These are phyloP conservation scores for Phytophthora agathidicida DNA, from an alignment of 352 stramenopile species.

Conservation along the genomic window DNA sequence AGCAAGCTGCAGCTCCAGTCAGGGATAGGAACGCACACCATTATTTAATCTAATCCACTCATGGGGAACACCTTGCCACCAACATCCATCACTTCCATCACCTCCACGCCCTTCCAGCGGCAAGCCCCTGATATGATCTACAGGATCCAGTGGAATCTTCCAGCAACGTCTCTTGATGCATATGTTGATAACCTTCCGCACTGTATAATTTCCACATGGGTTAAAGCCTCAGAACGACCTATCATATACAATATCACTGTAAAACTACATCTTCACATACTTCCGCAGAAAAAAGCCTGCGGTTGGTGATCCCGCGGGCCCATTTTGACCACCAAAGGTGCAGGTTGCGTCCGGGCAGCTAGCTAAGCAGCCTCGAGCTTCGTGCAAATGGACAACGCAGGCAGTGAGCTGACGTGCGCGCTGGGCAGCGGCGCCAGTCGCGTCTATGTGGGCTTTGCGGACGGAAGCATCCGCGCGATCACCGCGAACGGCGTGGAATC, in stretches of 20 bases:
- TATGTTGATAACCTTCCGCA: too few relatives aligned
- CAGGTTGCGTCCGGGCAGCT: not conserved
- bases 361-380: not conserved
- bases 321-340: too few relatives aligned
- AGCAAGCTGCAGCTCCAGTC: constrained; percentile 4
- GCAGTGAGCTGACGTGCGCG: constrained; percentile 33
- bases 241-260: not conserved
- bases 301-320: too few relatives aligned
- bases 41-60: constrained; percentile 40
- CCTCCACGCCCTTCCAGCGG: constrained; percentile 4
- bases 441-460: constrained; percentile 31
- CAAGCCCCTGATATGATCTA: constrained; percentile 4
- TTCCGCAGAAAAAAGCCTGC: constrained; percentile 11
- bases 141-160: constrained; percentile 11
- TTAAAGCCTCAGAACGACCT: too few relatives aligned
- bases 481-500: constrained; percentile 29
- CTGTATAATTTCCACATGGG: too few relatives aligned
- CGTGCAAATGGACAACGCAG: constrained; percentile 34
- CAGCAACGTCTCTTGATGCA: too few relatives aligned
- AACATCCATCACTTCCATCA: not conserved
- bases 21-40: constrained; percentile 35
- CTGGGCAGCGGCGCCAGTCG: constrained; percentile 10
- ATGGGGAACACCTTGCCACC: constrained; percentile 11
- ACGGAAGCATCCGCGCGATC: constrained; percentile 36
- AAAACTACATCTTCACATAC: too few relatives aligned